Evolutionary conservation across 2,329 filamentous ascomycete species (phyloP), one percentile per base, ranked within the genome.

Genomic region (Botryosphaeria dothidea): DNA sequence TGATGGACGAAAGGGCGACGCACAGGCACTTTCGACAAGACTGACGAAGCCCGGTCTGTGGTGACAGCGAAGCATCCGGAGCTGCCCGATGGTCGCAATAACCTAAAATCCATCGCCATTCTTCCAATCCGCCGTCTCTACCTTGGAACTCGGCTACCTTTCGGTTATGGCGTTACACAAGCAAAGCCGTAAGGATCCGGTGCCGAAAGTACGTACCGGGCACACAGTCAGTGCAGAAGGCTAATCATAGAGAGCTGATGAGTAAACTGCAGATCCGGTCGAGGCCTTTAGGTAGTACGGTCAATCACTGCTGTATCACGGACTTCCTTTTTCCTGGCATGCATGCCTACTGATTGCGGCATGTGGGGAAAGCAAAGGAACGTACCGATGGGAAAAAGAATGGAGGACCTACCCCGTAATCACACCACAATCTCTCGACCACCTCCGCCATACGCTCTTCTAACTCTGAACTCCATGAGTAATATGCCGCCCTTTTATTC

Each of bases 141-240:
- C 52, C 52, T 57, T 57, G 38, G 36, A 58, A 58, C 54, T 46
- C 38, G 54, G 54, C 25, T 58, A 31, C n/a, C 38, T 23, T 25
- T 45, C 54, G 52, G 52, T 27, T 41, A 57, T 25, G 9, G 34
- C 31, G 36, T 58, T 46, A 34, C 38, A 58, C 54, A 34, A 21
- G n/a, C 54, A 31, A 31, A 58, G 25, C 54, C 54, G 25, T 46
- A 7, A 19, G 15, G 38, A 45, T 58, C 54, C 38, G 54, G 11
- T 17, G 38, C 54, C 38, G 38, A 15, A 9, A 11, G 34, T 27
- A 38, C 31, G 51, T 56, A 23, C 51, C 51, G n/a, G 51, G 19
- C 8, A 54, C 19, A 54, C 29, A 54, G 21, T 1, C 11, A 17
- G n/a, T 31, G n/a, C n/a, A n/a, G n/a, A 6, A 34, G 15, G 23